Conservation (phyloP, 2,329 filamentous ascomycete genomes). For the Lanzia echinophila region DNA sequence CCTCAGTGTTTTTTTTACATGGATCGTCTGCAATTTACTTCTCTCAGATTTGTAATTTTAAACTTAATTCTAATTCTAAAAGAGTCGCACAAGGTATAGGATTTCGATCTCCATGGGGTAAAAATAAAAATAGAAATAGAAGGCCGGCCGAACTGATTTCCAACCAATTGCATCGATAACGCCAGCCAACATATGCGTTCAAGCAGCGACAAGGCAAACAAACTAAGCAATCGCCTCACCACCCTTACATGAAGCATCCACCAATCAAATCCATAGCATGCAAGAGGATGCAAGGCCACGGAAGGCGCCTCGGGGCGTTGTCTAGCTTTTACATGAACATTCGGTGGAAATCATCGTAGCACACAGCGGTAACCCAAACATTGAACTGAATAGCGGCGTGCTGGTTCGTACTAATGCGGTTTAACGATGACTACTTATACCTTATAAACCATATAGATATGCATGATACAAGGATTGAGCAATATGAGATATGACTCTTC, state of each 20-base stretch:
- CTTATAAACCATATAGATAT: not conserved
- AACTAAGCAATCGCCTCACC: not conserved
- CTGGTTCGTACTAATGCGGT: not conserved
- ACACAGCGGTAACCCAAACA: not conserved
- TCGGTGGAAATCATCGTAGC: not conserved
- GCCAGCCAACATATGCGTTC: not conserved
- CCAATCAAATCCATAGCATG: not conserved
- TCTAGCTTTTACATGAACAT: too few species aligned
- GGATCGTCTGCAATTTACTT: too few species aligned
- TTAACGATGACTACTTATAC: not conserved
- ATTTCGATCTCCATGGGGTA: too few species aligned
- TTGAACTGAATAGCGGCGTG: not conserved
- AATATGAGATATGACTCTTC: not conserved
- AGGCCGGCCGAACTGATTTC: not conserved
- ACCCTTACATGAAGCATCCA: not conserved
- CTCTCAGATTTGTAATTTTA: too few species aligned
- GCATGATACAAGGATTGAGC: too few species aligned
- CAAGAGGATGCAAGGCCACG: not conserved
- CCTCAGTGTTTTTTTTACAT: too few species aligned
- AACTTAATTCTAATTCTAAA: too few species aligned
- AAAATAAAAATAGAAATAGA: too few species aligned
- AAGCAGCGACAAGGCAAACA: slow-evolving; percentile 2
- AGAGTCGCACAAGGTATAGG: too few species aligned
- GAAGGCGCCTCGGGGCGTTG: not conserved
- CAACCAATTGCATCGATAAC: not conserved